A percentile compares a stretch with the other conserved stretches of the same genome.
phyloP scores from a whole-genome alignment of 768 basidiomycete species.

The Grammothele lineata region DNA sequence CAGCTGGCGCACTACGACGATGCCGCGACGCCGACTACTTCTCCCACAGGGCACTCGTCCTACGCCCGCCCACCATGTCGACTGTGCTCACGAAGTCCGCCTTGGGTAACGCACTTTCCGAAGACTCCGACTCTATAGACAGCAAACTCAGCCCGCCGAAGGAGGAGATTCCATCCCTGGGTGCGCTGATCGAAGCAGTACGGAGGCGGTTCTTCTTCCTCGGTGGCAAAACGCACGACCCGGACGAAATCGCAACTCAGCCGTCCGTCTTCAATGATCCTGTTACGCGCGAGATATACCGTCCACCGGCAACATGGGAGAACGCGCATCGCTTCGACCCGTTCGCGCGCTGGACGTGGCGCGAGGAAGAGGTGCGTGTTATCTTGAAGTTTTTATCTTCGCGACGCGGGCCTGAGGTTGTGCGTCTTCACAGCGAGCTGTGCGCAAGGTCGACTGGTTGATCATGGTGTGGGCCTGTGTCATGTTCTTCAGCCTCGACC shows the following conservation, averaged over 20 bases:
- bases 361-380: conserved; percentile 55
- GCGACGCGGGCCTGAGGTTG: too few species aligned
- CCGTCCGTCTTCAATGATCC: conserved; percentile 63
- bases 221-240: conserved; percentile 32
- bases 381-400: not conserved
- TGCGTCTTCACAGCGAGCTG: conserved; percentile 36
- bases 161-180: conserved; percentile 19
- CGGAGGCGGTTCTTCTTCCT: conserved; percentile 26
- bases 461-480: conserved; percentile 59
- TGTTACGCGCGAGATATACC: conserved; percentile 42
- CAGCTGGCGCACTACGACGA: too few species aligned
- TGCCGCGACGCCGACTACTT: too few species aligned
- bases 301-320: conserved; percentile 52
- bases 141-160: conserved; percentile 6
- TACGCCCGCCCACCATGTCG: conserved; percentile 12
- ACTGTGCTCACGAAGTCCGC: conserved; percentile 13
- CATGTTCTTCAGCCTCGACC: conserved; percentile 60
- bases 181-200: conserved; percentile 23
- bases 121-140: conserved; percentile 6
- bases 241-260: conserved; percentile 55
- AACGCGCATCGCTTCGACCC: conserved; percentile 64
- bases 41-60: not conserved
- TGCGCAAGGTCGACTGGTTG: conserved; percentile 56
- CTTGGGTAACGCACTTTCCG: not conserved
- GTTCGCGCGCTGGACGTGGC: conserved; percentile 63